phyloP scores from a whole-genome alignment of 23 red algal species.

The Gracilariopsis chorda region DNA sequence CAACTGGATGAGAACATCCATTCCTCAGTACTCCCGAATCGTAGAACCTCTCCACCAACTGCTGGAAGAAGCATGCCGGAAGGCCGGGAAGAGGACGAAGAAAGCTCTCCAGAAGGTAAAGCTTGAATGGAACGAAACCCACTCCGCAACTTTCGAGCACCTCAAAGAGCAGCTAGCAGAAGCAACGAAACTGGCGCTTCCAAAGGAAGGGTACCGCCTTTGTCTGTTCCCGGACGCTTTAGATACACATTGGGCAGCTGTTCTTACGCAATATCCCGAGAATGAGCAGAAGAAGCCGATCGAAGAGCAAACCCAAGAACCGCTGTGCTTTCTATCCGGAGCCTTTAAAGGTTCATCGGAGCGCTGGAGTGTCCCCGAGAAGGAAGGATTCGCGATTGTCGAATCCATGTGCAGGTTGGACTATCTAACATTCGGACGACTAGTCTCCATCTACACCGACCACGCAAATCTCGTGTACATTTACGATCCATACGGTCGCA shows the following conservation, averaged over 20 bases:
- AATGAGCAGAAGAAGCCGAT: not conserved
- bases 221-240: slow-evolving; percentile 33
- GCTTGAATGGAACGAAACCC: not conserved
- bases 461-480: no score
- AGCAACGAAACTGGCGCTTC: not conserved
- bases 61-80: not conserved
- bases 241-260: slow-evolving; percentile 16
- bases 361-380: no score
- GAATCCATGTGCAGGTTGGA: no score
- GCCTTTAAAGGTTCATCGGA: not conserved
- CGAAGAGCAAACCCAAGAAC: slow-evolving; percentile 8
- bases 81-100: not conserved
- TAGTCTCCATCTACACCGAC: no score
- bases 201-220: not conserved
- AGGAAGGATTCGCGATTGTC: no score
- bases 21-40: not conserved
- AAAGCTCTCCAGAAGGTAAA: not conserved
- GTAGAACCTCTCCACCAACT: not conserved
- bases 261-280: slow-evolving; percentile 1
- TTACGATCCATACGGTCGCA: no score
- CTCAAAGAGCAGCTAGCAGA: not conserved
- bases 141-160: not conserved
- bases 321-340: not conserved
- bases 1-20: slow-evolving; percentile 22
- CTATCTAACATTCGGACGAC: no score